phyloP scores from a whole-genome alignment of 208 protist species.

The Leishmania mexicana region DNA sequence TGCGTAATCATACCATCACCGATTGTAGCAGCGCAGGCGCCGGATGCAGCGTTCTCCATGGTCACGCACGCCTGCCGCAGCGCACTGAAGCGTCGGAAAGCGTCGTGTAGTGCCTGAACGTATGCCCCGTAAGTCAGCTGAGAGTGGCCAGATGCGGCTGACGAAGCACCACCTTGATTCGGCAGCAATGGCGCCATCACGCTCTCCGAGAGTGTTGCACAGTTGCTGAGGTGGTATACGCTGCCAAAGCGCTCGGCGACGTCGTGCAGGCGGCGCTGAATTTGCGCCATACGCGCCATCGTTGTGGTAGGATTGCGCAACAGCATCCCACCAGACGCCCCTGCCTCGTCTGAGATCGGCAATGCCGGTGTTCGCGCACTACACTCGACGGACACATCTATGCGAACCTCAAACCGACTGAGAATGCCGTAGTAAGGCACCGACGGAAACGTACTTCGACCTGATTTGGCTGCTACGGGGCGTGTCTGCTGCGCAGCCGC shows the following conservation, averaged over 20 bases:
- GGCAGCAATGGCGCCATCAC: neutral
- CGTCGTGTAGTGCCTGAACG: slow-evolving; percentile 23
- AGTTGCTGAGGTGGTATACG: slow-evolving; percentile 45
- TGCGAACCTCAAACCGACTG: slow-evolving; percentile 35
- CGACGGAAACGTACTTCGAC: slow-evolving; percentile 31
- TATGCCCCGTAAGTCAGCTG: slow-evolving; percentile 29
- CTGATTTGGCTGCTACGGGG: neutral
- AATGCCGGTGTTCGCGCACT: neutral
- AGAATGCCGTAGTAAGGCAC: slow-evolving; percentile 64
- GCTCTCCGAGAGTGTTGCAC: slow-evolving; percentile 16
- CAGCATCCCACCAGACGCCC: neutral
- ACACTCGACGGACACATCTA: slow-evolving; percentile 27
- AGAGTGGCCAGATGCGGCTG: neutral
- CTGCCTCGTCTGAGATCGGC: neutral
- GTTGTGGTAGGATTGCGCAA: slow-evolving; percentile 17
- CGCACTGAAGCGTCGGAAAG: slow-evolving; percentile 20
- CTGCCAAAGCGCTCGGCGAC: slow-evolving; percentile 21
- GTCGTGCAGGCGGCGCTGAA: slow-evolving; percentile 31
- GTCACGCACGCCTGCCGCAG: slow-evolving; percentile 13
- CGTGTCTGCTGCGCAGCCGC: slow-evolving; percentile 4
- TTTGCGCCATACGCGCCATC: slow-evolving; percentile 3
- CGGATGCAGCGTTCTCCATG: neutral
- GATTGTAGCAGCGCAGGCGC: neutral
- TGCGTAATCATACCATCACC: slow-evolving; percentile 2
- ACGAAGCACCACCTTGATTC: neutral